These are phyloP conservation scores for Panicum virgatum DNA, from an alignment of 202 grass and related monocot species.

Conservation along the genomic window DNA sequence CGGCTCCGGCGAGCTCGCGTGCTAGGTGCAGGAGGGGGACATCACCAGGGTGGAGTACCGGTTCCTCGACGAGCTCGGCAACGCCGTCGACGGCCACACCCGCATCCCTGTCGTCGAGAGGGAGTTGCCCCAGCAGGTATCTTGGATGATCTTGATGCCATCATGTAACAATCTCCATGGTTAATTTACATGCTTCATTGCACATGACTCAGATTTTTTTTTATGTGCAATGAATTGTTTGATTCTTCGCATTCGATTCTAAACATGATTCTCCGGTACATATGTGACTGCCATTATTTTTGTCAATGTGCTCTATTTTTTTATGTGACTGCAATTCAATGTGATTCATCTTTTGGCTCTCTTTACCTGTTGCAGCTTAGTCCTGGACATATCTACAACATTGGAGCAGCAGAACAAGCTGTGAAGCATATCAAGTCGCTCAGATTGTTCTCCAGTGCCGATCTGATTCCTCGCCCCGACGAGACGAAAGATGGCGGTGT, in stretches of 20 bases:
- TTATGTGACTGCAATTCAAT: neutral
- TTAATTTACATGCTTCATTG: neutral
- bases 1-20: constrained; percentile 71
- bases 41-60: constrained; percentile 79
- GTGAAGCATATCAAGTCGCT: constrained; percentile 76
- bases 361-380: constrained; percentile 54
- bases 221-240: neutral
- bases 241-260: neutral
- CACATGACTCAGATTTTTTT: no score
- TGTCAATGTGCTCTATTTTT: neutral
- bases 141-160: neutral
- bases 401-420: constrained; percentile 81
- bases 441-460: constrained; percentile 72
- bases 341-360: neutral
- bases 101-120: constrained; percentile 62
- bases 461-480: constrained; percentile 75
- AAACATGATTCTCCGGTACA: neutral
- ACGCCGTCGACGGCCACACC: constrained; percentile 75
- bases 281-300: neutral
- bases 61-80: constrained; percentile 89
- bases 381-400: constrained; percentile 79
- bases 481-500: constrained; percentile 80
- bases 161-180: neutral
- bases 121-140: constrained; percentile 72
- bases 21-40: constrained; percentile 82